phyloP scores from a whole-genome alignment of 768 basidiomycete genomes.

The Trametes maxima region DNA sequence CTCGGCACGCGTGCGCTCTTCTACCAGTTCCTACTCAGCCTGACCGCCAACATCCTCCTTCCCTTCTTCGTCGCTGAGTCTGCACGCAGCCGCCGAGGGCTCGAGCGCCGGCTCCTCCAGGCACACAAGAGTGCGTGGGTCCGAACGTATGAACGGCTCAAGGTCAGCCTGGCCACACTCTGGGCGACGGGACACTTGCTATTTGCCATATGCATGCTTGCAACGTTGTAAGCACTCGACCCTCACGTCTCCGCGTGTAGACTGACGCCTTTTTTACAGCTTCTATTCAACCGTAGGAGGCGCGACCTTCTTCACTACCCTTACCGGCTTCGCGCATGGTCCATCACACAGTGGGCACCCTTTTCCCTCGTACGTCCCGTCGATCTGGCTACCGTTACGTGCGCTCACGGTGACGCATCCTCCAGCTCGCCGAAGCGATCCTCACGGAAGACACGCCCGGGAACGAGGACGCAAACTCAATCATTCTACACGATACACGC shows the following conservation, averaged over 20 bases:
- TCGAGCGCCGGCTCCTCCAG: conserved; percentile 22
- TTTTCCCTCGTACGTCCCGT: conserved; percentile 71
- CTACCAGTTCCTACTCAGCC: conserved; percentile 68
- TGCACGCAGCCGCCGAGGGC: conserved; percentile 17
- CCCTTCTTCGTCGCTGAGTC: conserved; percentile 59
- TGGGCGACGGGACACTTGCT: conserved; percentile 81
- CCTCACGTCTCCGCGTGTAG: background rate
- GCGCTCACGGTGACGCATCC: background rate
- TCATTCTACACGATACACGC: conserved; percentile 44
- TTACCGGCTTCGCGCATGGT: conserved; percentile 91
- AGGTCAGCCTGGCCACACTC: conserved; percentile 64
- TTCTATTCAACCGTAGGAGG: conserved; percentile 69
- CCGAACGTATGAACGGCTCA: conserved; percentile 40
- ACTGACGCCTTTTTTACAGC: conserved; percentile 41
- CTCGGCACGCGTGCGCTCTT: conserved; percentile 85
- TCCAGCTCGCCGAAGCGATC: conserved; percentile 79
- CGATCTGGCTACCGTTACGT: background rate
- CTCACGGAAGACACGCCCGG: conserved; percentile 55
- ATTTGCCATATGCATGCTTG: conserved; percentile 77
- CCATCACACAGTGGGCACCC: conserved; percentile 90
- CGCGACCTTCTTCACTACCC: conserved; percentile 73
- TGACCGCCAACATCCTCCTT: conserved; percentile 66
- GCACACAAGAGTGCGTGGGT: conserved; percentile 22
- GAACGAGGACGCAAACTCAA: conserved; percentile 36
- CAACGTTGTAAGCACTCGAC: conserved; percentile 72